Conservation (phyloP, 257 asterid species). For the Cordia subcordata region DNA sequence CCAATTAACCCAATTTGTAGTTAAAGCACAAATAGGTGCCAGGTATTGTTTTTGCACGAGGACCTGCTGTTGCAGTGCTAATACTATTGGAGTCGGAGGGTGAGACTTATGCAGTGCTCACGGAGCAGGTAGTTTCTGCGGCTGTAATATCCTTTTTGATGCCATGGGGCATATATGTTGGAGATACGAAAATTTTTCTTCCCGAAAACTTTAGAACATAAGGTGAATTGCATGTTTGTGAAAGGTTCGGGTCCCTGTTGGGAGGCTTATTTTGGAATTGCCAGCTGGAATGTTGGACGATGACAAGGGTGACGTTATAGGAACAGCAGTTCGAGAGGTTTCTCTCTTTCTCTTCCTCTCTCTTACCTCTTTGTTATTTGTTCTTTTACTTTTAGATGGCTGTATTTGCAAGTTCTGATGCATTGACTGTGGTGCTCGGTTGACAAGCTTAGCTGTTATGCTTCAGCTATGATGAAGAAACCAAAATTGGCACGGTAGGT, state of each 20-base stretch:
- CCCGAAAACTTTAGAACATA: neutral
- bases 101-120: constrained; percentile 82
- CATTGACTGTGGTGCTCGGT: too few species aligned
- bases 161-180: neutral
- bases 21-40: constrained; percentile 57
- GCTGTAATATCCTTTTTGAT: neutral
- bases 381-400: neutral
- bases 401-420: neutral
- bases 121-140: constrained; percentile 62
- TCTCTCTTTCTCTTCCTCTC: constrained; percentile 24
- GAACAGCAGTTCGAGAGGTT: constrained; percentile 97
- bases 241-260: constrained; percentile 96
- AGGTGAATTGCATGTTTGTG: constrained; percentile 6
- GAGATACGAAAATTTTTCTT: neutral
- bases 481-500: too few species aligned
- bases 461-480: too few species aligned
- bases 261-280: constrained; percentile 80
- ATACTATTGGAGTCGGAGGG: constrained; percentile 83
- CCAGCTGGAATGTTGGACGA: constrained; percentile 98
- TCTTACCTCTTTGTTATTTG: too few species aligned
- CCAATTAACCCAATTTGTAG: constrained; percentile 10
- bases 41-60: constrained; percentile 89
- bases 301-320: constrained; percentile 81
- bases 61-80: constrained; percentile 94
- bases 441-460: too few species aligned